Base-by-base conservation (phyloP, 306 rosid genomes). In the Alnus rubra region DNA sequence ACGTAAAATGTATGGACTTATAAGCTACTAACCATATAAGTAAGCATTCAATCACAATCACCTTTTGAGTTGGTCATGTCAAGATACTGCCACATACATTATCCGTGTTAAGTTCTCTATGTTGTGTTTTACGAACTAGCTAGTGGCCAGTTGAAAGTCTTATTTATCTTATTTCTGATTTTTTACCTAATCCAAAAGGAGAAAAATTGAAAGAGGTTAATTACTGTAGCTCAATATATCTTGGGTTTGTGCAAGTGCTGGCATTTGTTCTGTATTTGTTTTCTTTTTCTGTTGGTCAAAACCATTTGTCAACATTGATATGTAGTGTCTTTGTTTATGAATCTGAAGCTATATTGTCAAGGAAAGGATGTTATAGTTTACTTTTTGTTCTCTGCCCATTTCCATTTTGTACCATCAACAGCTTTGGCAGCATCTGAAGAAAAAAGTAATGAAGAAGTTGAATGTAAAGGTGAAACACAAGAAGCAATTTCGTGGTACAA, bases 401-500 rank as follows among this genome's bases (percentile, higher is more conserved):
- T 42, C 23, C 51, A 42, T 67, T 72, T 45, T 45, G 16, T 76
- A 70, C 47, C 16, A 30, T 73, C 69, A 77, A 77, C 63, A 82
- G 84, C 67, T 78, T 75, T 85, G 92, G 79, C 93, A 82, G 91
- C 83, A 70, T 89, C 82, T 80, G 94, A 88, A 70, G 89, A 69
- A 71, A 86, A 76, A 64, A 52, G 74, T 76, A 76, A 77, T 71
- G 83, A 83, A 73, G 79, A 84, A 42, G 73, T 75, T 53, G 88
- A 80, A 55, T 78, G 68, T 4, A 77, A 78, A 37, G 90, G 74
- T 33, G 97, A 95, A 80, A 74, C 79, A 53, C 87, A 84, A 59
- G 92, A 88, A 82, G 94, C 90, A 55, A 82, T 89, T 74, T 88
- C 87, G 37, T 95, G 99, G 99, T 95, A 95, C 82, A 90, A 92